Conservation (phyloP, 352 stramenopile genomes). For the Pythium pyrilobum region DNA sequence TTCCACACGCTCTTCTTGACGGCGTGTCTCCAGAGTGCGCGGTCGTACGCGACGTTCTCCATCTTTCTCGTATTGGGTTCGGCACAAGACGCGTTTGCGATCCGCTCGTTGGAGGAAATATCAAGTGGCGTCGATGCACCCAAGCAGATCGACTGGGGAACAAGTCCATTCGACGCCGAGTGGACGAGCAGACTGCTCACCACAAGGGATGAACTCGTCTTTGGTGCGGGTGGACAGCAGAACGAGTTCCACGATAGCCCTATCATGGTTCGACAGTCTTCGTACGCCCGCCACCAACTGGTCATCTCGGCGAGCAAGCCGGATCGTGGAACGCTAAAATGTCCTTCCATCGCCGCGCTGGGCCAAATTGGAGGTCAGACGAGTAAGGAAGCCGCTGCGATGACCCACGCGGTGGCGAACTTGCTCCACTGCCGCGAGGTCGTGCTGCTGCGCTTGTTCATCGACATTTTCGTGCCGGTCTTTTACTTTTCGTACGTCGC, state of each 20-base stretch:
- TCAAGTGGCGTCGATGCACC: neutral
- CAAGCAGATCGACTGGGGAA: too few species aligned
- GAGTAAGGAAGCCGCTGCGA: too few species aligned
- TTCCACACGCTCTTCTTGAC: conserved; percentile 36
- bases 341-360: too few species aligned
- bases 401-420: neutral
- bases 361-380: too few species aligned
- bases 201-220: too few species aligned
- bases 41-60: conserved; percentile 22
- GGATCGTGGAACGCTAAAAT: too few species aligned
- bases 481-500: conserved; percentile 7
- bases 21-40: conserved; percentile 32
- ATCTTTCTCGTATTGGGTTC: conserved; percentile 21
- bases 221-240: neutral
- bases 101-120: neutral
- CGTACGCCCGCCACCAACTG: neutral
- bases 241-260: neutral
- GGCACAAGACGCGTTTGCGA: conserved; percentile 7
- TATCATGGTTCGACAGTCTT: too few species aligned
- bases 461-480: conserved; percentile 13
- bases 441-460: conserved; percentile 11
- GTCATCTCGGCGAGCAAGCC: too few species aligned
- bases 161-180: neutral
- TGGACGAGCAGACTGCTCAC: too few species aligned
- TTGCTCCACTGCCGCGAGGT: conserved; percentile 15